Percentiles rank a stretch among this genome's conserved stretches.
These are phyloP conservation scores for Claviceps fusiformis DNA, from an alignment of 2,329 filamentous ascomycete species.

Conservation along the genomic window DNA sequence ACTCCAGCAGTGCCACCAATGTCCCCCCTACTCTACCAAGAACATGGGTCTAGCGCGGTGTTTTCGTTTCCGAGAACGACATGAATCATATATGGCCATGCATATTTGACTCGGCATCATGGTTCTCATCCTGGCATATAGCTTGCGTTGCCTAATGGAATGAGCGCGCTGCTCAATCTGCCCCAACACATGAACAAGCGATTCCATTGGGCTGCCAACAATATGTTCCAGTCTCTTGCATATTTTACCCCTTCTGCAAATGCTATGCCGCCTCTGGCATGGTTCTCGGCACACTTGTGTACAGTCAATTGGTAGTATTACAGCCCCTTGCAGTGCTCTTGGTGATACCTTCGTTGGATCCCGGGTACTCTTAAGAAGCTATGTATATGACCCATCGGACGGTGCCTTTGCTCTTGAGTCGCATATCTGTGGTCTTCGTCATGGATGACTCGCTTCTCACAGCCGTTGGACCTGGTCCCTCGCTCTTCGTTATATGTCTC, in stretches of 20 bases:
- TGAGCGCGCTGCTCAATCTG: conserved; percentile 21
- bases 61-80: conserved; percentile 16
- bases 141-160: conserved; percentile 15
- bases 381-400: conserved; percentile 15
- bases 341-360: conserved; percentile 23
- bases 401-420: conserved; percentile 30
- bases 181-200: conserved; percentile 40
- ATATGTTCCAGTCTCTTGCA: conserved; percentile 12
- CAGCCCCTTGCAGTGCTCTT: conserved; percentile 25
- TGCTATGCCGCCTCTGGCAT: not conserved
- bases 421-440: conserved; percentile 19
- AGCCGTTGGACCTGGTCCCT: conserved; percentile 20
- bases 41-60: conserved; percentile 10
- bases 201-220: conserved; percentile 33
- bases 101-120: conserved; percentile 25
- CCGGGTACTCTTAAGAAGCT: conserved; percentile 16
- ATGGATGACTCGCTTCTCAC: conserved; percentile 24
- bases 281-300: conserved; percentile 20
- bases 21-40: not conserved
- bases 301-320: conserved; percentile 23
- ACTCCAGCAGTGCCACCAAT: conserved; percentile 1
- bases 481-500: conserved; percentile 26
- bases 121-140: conserved; percentile 23
- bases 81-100: conserved; percentile 25
- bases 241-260: not conserved